Percentiles rank a stretch among this genome's conserved stretches.
These are phyloP conservation scores for Amanita pseudoporphyria DNA, from an alignment of 768 basidiomycete genomes.

Conservation along the genomic window DNA sequence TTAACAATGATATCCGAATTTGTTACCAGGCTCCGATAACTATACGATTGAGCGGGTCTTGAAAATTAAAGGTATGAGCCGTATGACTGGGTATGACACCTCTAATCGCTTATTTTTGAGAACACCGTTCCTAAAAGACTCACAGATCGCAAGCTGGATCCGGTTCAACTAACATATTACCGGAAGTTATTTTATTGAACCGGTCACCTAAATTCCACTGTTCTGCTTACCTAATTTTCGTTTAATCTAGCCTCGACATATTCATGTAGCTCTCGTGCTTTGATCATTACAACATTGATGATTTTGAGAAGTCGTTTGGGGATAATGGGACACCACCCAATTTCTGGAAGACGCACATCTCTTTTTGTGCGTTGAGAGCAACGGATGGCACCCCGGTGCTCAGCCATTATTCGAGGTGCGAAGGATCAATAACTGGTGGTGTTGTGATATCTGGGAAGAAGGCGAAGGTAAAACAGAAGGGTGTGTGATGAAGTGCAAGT, in stretches of 20 bases:
- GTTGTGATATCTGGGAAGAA: constrained; percentile 56
- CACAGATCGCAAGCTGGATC: too few relatives aligned
- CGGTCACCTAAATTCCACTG: constrained; percentile 7
- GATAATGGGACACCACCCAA: constrained; percentile 80
- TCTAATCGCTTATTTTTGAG: too few relatives aligned
- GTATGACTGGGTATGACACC: too few relatives aligned
- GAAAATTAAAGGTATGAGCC: too few relatives aligned
- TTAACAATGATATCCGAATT: too few relatives aligned
- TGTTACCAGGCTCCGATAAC: too few relatives aligned
- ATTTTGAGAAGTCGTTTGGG: constrained; percentile 63
- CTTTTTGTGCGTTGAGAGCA: constrained; percentile 85
- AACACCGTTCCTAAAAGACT: too few relatives aligned
- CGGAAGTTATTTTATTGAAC: constrained; percentile 5
- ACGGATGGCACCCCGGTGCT: constrained; percentile 64
- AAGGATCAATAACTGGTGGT: constrained; percentile 70
- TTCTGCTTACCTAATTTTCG: constrained; percentile 48
- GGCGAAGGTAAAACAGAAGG: constrained; percentile 90
- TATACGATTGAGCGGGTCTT: too few relatives aligned
- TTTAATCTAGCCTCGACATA: constrained; percentile 56
- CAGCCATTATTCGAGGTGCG: constrained; percentile 65
- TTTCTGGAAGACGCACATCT: constrained; percentile 90
- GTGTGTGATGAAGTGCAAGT: constrained; percentile 87
- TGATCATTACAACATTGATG: constrained; percentile 57
- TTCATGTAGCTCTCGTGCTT: constrained; percentile 62
- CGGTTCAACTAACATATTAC: background rate